These are phyloP conservation scores for Agaricales sp. DNA, from an alignment of 1,284 basidiomycete species.

Conservation along the genomic window DNA sequence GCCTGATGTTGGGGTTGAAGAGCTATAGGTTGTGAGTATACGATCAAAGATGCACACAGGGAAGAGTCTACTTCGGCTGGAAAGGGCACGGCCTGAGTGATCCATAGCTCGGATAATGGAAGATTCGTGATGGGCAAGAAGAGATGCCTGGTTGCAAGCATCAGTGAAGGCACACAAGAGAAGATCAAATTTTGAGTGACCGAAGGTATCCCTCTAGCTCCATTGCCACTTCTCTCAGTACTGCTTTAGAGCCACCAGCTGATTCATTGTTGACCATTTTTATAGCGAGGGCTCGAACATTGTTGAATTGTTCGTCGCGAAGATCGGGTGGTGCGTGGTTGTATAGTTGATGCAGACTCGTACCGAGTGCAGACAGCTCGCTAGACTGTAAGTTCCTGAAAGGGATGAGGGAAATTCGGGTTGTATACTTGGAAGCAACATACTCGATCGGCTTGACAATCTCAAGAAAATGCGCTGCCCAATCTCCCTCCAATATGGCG, in stretches of 20 bases:
- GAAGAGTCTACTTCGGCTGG: conserved; percentile 44
- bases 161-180: conserved; percentile 3
- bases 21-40: conserved; percentile 26
- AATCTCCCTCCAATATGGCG: neutral
- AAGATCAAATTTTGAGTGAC: too few species aligned
- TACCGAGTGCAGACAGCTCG: neutral
- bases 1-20: conserved; percentile 57
- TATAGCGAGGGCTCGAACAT: too few species aligned
- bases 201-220: too few species aligned
- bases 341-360: neutral
- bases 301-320: too few species aligned
- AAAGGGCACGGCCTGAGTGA: conserved; percentile 49
- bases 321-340: neutral
- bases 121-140: conserved; percentile 22
- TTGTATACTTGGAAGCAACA: too few species aligned
- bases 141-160: conserved; percentile 14
- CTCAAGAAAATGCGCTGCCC: neutral
- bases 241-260: too few species aligned
- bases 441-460: too few species aligned
- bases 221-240: too few species aligned
- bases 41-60: neutral
- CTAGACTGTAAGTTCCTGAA: neutral
- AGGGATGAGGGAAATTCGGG: too few species aligned
- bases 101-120: conserved; percentile 38
- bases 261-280: too few species aligned